Conservation (phyloP, 495 filamentous ascomycete species). For the Glutinoglossum americanum region DNA sequence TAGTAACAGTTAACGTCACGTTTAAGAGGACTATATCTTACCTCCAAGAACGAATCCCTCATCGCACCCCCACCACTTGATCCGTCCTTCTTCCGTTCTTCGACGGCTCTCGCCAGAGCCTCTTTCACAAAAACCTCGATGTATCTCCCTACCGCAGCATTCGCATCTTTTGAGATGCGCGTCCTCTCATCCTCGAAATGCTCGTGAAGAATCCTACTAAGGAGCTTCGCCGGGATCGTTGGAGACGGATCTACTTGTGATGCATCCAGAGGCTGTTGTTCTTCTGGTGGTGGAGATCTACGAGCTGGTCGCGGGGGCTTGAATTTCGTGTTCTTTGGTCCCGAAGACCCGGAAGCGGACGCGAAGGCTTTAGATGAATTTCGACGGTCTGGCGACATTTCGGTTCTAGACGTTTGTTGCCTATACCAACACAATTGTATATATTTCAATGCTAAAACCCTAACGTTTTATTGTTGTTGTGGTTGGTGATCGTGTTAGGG, state of each 20-base stretch:
- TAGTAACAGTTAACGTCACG: neutral
- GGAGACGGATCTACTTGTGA: constrained; percentile 12
- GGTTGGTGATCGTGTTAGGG: too few relatives aligned
- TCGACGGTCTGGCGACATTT: neutral
- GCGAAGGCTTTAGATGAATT: neutral
- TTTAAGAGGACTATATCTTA: constrained; percentile 17
- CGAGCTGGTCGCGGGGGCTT: constrained; percentile 1
- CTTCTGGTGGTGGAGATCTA: neutral
- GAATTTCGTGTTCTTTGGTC: neutral
- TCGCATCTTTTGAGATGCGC: constrained; percentile 59
- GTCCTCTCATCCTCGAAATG: constrained; percentile 49
- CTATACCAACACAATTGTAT: too few relatives aligned
- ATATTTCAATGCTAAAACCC: too few relatives aligned
- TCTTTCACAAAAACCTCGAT: constrained; percentile 85
- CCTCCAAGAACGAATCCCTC: constrained; percentile 50
- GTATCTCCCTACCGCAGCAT: constrained; percentile 60
- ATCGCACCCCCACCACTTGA: neutral
- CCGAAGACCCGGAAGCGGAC: neutral
- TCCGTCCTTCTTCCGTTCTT: constrained; percentile 33
- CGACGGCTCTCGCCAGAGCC: constrained; percentile 62
- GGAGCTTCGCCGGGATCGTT: constrained; percentile 48
- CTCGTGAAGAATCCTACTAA: constrained; percentile 56
- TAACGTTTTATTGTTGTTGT: too few relatives aligned
- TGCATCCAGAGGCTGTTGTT: neutral
- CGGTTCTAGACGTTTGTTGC: neutral